Evolutionary conservation across 2,329 filamentous ascomycete genomes (phyloP), one percentile per base, ranked within the genome.

Genomic region (Aspergillus tamarii): DNA sequence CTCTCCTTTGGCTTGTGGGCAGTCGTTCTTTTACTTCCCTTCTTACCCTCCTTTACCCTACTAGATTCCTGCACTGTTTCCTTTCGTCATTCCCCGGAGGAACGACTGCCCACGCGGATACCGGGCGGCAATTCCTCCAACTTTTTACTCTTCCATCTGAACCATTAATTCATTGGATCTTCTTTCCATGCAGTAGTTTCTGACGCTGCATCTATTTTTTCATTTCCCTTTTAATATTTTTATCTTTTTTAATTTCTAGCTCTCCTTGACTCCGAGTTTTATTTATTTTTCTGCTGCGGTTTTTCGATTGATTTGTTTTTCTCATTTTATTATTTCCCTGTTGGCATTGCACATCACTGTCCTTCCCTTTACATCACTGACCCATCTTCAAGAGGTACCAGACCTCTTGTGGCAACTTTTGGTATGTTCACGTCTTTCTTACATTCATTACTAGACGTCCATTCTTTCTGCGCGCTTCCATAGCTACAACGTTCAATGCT

Each of bases 41-140:
- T 57, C 61, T 64, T 63, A 66, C 58, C 61, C 56, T 66, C 43
- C 48, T 63, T 61, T 32, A 53, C 57, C 61, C 59, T 55, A 28
- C 46, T 61, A 34, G 39, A 53, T 34, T 61, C 53, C 43, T 46
- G 21, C 30, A 41, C 48, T 56, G 56, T 62, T 41, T 67, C 59
- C 62, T 64, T 68, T 69, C 63, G 69, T 75, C 74, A 72, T 77
- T 77, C 77, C 77, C 77, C 70, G 77, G 77, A 70, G 78, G 77
- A 79, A 78, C 76, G 72, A 74, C 74, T 73, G 74, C 73, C 71
- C 73, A 70, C 69, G 69, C 66, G 60, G 64, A 61, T 63, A 56
- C 54, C 64, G 64, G 64, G 67, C 69, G 67, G 68, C 65, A 67
- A 61, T 68, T 60, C 61, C 65, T 59, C 60, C 48, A 59, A 54